Percentiles rank a stretch among this genome's conserved stretches.
Evolutionary conservation across 257 asterid species (phyloP).

Genomic region (Petunia axillaris): DNA sequence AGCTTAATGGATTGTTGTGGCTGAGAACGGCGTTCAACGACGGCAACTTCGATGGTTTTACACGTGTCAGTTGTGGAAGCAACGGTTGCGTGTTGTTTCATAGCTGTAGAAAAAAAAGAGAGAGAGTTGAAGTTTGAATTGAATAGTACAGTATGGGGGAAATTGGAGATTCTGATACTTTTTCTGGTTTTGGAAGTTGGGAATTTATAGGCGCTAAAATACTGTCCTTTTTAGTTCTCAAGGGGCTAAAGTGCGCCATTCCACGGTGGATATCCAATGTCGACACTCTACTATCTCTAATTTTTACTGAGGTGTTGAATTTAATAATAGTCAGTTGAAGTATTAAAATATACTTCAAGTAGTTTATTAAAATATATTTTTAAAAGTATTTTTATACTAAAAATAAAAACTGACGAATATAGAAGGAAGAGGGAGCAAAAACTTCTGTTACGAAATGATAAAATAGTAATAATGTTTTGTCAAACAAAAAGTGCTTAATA

Average conservation of each 20-base stretch:
- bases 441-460: no score
- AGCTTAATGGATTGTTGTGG: conserved; percentile 30
- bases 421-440: no score
- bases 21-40: conserved; percentile 27
- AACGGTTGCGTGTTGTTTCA: not conserved
- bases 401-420: no score
- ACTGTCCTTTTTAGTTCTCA: not conserved
- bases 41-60: conserved; percentile 44
- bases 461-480: no score
- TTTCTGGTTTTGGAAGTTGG: conserved; percentile 10
- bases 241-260: conserved; percentile 16
- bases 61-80: conserved; percentile 36
- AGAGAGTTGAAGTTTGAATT: not conserved
- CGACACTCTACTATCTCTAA: not conserved
- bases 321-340: no score
- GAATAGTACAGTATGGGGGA: not conserved
- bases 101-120: not conserved
- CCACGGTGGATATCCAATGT: not conserved
- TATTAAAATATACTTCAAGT: no score
- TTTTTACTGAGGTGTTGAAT: no score
- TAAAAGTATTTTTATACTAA: no score
- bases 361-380: no score
- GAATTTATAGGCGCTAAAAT: conserved; percentile 16
- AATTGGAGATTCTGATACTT: conserved; percentile 19
- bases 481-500: no score